Base-by-base conservation (phyloP, 2,329 filamentous ascomycete genomes). In the Aspergillus sp. region DNA sequence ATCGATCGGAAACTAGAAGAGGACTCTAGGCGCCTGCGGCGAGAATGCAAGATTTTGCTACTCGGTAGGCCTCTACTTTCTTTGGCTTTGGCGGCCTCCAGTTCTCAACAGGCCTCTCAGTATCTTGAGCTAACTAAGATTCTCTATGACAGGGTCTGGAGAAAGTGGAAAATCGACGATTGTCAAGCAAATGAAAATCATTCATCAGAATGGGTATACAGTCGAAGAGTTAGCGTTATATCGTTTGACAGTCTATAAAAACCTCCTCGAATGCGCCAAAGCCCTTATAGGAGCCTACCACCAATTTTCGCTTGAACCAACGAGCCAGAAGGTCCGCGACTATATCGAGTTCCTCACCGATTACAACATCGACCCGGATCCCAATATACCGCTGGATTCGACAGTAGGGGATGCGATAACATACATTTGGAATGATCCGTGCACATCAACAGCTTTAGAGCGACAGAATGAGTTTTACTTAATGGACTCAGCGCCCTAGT, bases 111-210 rank as follows among this genome's bases (percentile, higher is more conserved):
- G 15, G 33, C 9, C 23, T 54, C 40, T 52, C 12, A 4, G 5
- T 24, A 17, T 19, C 11, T 17, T 46, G 1, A 40, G 61, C 65
- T 46, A 39, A 39, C 23, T 27, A 44, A 58, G 60, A 53, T 59
- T 50, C 53, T 55, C 57, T 52, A 33, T 51, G 60, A 49, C 74
- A 97, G 95, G 95, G 65, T 98, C 95, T 64, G 95, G 95, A 65
- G 95, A 99, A 80, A 98, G 93, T 77, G 95, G 95, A 66, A 99
- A 99, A 79, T 98, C 95, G 58, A 99, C 95, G 9, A 98, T 99
- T 69, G 95, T 99, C 67, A 99, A 99, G 78, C 95, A 99, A 82
- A 99, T 99, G 95, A 99, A 98, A 79, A 99, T 99, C 68, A 98
- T 99, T 71, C 95, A 99, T 73, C 89, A 98, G 70, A 96, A 97